phyloP scores from a whole-genome alignment of 1,284 basidiomycete genomes.

The Fomitopsis schrenkii region DNA sequence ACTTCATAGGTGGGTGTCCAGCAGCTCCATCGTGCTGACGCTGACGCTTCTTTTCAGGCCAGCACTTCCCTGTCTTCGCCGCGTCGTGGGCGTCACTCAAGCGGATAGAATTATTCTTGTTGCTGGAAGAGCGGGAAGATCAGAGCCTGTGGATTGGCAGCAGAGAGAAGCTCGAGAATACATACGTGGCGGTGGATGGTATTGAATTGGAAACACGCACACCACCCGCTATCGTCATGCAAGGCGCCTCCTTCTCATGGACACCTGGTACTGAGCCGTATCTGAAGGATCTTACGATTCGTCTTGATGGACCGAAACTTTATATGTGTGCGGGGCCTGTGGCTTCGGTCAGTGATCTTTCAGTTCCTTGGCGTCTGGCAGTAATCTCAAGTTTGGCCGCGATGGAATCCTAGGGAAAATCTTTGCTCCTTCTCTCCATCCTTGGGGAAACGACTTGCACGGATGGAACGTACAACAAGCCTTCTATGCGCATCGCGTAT shows the following conservation, averaged over 20 bases:
- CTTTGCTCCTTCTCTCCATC: not conserved
- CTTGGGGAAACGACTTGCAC: not conserved
- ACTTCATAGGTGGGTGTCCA: not conserved
- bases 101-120: not conserved
- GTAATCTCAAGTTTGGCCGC: too few species aligned
- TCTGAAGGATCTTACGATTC: not conserved
- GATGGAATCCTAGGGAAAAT: not conserved
- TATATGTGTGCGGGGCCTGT: not conserved
- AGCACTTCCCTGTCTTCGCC: not conserved
- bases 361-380: not conserved
- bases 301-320: not conserved
- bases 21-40: not conserved
- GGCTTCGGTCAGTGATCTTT: not conserved
- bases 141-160: not conserved
- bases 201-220: not conserved
- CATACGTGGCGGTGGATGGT: not conserved
- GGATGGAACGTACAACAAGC: not conserved
- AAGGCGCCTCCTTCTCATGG: not conserved
- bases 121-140: not conserved
- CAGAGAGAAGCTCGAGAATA: not conserved
- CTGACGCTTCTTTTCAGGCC: not conserved
- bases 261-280: not conserved
- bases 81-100: not conserved
- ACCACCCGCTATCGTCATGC: not conserved
- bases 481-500: not conserved